Base-by-base conservation (phyloP, 2,329 filamentous ascomycete genomes). In the Hymenoscyphus fructigenus region DNA sequence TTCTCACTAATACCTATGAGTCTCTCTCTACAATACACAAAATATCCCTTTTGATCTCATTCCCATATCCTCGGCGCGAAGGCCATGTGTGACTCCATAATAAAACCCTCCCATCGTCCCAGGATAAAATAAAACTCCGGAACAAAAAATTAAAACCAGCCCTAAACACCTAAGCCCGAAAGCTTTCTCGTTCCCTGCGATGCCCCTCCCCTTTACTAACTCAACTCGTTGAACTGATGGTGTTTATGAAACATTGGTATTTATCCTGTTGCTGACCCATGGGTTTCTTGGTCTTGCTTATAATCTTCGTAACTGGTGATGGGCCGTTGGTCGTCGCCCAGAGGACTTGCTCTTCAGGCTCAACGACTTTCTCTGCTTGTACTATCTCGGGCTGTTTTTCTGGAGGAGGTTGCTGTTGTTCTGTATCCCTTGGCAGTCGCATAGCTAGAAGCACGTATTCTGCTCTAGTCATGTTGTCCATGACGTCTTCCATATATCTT, bases 401-500 rank as follows among this genome's bases (percentile, higher is more conserved):
- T 67, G 68, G 20, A 10, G 68, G 67, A 14, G 47, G 34, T 14
- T 66, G 60, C 23, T 57, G 60, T 47, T 65, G 62, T 28, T 72
- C 71, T 1, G 34, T 57, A 38, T 74, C 71, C 57, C 82, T 81
- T 0, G 87, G 87, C 15, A 91, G 79, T 58, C 86, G 82, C 87
- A 90, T 90, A 12, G 88, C 88, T 32, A 90, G 78, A 26, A 90
- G 76, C 3, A 90, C 81, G 71, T 89, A 90, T 75, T 90, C 87
- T 15, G 86, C 87, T 38, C 88, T 82, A 9, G 86, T 89, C 82
- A 87, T 88, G 67, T 84, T 88, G 65, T 85, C 83, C 87, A 90
- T 90, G 5, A 90, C 80, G 71, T 89, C 84, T 72, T 90, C 84
- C 88, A 91, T 90, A 70, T 90, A 89, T 57, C 84, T 81, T 58